Percentiles rank a stretch among this genome's conserved stretches.
Conservation (phyloP, 2,329 filamentous ascomycete genomes). For the Colletotrichum salicis region DNA sequence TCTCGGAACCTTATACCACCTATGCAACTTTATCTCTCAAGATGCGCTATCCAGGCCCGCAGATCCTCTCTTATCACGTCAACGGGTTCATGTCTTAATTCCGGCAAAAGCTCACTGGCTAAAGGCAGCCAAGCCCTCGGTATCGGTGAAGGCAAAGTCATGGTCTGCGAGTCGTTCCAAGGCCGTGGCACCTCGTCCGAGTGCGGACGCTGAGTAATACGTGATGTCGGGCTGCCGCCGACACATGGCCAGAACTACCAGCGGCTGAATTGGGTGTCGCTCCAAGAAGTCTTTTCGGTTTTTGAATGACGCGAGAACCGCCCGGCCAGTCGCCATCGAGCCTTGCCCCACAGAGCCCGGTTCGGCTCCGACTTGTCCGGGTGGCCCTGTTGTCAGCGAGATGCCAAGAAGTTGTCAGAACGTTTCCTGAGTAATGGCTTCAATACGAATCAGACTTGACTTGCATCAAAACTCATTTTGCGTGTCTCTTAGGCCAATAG, state of each 20-base stretch:
- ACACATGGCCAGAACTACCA: not conserved
- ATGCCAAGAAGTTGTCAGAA: not conserved
- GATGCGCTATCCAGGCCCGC: not conserved
- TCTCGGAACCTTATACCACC: not conserved
- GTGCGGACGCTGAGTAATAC: not conserved
- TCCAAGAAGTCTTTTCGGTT: no score
- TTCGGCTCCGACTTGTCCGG: not conserved
- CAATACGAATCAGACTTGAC: not conserved
- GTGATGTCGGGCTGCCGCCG: slow-evolving; percentile 9
- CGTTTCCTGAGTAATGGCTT: not conserved
- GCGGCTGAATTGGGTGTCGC: not conserved
- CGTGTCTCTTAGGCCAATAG: not conserved
- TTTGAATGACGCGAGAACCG: slow-evolving; percentile 13
- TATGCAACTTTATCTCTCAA: not conserved
- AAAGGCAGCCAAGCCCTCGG: slow-evolving; percentile 4
- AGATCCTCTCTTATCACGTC: slow-evolving; percentile 13
- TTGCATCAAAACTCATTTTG: not conserved
- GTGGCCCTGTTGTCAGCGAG: not conserved
- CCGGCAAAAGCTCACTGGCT: not conserved
- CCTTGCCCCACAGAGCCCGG: not conserved
- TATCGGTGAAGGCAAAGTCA: not conserved
- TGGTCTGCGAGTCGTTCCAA: not conserved
- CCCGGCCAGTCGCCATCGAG: slow-evolving; percentile 12
- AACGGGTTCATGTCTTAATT: not conserved
- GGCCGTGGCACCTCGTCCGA: not conserved